phyloP scores from a whole-genome alignment of 2,329 filamentous ascomycete species.

The Ophiostoma himal-ulmi region DNA sequence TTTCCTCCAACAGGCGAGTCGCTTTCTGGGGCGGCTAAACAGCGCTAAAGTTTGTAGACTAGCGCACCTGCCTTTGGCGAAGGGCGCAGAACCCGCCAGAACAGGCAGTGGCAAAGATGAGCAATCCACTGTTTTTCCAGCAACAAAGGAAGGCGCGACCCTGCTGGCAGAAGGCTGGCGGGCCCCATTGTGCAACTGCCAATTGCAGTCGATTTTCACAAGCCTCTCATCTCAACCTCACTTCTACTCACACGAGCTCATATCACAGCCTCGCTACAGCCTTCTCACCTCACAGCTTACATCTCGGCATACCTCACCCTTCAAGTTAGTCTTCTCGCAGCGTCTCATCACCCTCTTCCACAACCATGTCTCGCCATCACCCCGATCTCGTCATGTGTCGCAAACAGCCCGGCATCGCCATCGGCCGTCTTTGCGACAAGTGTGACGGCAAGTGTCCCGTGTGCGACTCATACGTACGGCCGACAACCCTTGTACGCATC shows the following conservation, averaged over 20 bases:
- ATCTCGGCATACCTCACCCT: background rate
- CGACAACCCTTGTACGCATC: slow-evolving; percentile 93
- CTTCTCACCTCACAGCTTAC: background rate
- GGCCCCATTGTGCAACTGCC: background rate
- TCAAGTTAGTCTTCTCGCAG: background rate
- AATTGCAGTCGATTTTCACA: slow-evolving; percentile 11
- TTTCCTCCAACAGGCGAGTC: background rate
- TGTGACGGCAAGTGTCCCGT: slow-evolving; percentile 99
- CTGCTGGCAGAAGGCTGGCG: slow-evolving; percentile 13
- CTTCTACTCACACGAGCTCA: background rate
- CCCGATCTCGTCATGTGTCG: slow-evolving; percentile 99
- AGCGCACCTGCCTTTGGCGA: background rate
- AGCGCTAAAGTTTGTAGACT: background rate
- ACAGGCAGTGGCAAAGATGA: slow-evolving; percentile 24
- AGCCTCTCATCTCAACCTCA: slow-evolving; percentile 9
- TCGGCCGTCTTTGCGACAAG: slow-evolving; percentile 98
- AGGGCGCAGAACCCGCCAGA: slow-evolving; percentile 25
- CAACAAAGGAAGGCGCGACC: slow-evolving; percentile 8
- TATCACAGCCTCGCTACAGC: background rate
- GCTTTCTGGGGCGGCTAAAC: background rate
- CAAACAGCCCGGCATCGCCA: slow-evolving; percentile 94
- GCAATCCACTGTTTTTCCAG: slow-evolving; percentile 13
- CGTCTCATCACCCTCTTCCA: background rate
- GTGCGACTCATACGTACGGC: slow-evolving; percentile 97
- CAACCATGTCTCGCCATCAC: slow-evolving; percentile 81